phyloP scores from a whole-genome alignment of 768 basidiomycete genomes.

The Boletus coccyginus region DNA sequence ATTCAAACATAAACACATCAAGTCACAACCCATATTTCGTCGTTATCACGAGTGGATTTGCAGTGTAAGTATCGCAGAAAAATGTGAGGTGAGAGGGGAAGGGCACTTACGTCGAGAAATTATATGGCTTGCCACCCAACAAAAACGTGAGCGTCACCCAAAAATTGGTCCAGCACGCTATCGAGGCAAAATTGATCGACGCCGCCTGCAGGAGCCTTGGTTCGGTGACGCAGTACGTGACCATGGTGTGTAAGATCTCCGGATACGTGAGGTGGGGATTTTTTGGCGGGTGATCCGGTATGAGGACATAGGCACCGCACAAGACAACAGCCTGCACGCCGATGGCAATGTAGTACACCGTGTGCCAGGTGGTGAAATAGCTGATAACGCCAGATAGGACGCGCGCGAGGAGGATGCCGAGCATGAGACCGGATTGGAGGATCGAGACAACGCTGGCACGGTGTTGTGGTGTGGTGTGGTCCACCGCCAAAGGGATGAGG shows the following conservation, averaged over 20 bases:
- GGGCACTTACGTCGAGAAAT: slow-evolving; percentile 33
- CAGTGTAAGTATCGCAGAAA: background rate
- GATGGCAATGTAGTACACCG: slow-evolving; percentile 42
- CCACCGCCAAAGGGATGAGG: slow-evolving; percentile 43
- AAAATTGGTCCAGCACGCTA: slow-evolving; percentile 33
- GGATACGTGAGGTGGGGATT: slow-evolving; percentile 36
- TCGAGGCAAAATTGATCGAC: slow-evolving; percentile 26
- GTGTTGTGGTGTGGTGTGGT: slow-evolving; percentile 36
- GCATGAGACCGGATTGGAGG: slow-evolving; percentile 31
- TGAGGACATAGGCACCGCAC: slow-evolving; percentile 26
- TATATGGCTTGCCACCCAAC: slow-evolving; percentile 40
- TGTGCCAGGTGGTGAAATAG: slow-evolving; percentile 40
- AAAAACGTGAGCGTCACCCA: slow-evolving; percentile 47
- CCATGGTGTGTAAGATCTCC: slow-evolving; percentile 37
- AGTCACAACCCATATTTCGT: background rate
- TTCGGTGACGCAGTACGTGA: slow-evolving; percentile 37
- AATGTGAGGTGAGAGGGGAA: too few species aligned
- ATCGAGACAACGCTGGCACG: slow-evolving; percentile 28
- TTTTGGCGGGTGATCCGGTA: slow-evolving; percentile 45
- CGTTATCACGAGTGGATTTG: background rate
- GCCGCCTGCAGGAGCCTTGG: slow-evolving; percentile 40
- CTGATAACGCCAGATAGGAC: slow-evolving; percentile 40
- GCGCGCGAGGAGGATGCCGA: slow-evolving; percentile 30
- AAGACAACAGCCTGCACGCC: slow-evolving; percentile 33
- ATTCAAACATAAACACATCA: background rate